Conservation (phyloP, 208 protist species). For the Leishmania lainsoni region DNA sequence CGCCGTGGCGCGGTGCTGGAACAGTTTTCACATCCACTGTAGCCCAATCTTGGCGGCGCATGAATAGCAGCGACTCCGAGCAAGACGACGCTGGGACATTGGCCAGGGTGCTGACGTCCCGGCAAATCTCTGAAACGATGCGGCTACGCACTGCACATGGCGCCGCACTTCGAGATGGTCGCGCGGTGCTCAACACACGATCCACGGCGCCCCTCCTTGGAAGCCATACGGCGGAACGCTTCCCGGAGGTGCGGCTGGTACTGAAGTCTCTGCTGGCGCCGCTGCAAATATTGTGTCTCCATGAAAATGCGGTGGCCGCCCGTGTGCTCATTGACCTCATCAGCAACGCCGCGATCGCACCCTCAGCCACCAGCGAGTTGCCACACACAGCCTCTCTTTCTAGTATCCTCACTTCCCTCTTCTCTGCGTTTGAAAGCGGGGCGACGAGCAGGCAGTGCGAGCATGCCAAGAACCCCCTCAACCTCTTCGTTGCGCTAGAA, state of each 20-base stretch:
- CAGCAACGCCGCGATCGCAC: conserved; percentile 2
- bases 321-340: conserved; percentile 19
- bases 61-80: neutral
- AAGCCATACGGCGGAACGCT: conserved; percentile 60
- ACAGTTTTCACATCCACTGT: neutral
- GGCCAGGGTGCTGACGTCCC: neutral
- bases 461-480: neutral
- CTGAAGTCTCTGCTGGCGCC: conserved; percentile 72
- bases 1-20: neutral
- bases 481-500: conserved; percentile 5
- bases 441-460: neutral
- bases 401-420: neutral
- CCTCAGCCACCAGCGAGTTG: neutral
- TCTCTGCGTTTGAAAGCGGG: neutral
- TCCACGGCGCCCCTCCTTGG: conserved; percentile 29
- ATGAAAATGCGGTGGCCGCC: conserved; percentile 54
- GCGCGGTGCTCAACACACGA: neutral
- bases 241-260: conserved; percentile 87
- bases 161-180: neutral
- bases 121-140: neutral
- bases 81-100: neutral
- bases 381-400: neutral
- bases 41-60: neutral
- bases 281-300: conserved; percentile 74
- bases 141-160: no score